These are phyloP conservation scores for Phytopythium vexans DNA, from an alignment of 352 stramenopile species.

Conservation along the genomic window DNA sequence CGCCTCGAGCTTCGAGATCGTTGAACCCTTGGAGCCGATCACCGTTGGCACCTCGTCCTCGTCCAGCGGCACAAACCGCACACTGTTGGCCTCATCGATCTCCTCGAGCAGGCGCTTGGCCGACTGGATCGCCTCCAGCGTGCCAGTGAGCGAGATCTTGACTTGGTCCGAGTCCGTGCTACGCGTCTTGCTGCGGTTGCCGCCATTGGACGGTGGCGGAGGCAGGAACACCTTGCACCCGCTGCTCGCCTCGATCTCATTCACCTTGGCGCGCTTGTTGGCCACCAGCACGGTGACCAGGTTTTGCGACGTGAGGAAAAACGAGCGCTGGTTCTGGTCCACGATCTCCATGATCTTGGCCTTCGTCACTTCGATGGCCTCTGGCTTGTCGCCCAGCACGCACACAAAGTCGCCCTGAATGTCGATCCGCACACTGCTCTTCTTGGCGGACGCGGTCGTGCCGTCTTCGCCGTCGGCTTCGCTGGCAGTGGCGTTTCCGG, in stretches of 20 bases:
- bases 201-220: slow-evolving; percentile 17
- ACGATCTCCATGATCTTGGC: slow-evolving; percentile 61
- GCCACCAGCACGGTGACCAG: slow-evolving; percentile 59
- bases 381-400: slow-evolving; percentile 52
- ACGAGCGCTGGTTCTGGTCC: slow-evolving; percentile 66
- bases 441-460: background rate
- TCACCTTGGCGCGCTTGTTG: slow-evolving; percentile 76
- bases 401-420: slow-evolving; percentile 64
- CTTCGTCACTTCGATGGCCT: slow-evolving; percentile 46
- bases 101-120: slow-evolving; percentile 57
- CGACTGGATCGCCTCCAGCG: slow-evolving; percentile 52
- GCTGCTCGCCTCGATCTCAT: slow-evolving; percentile 56
- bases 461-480: background rate
- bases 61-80: slow-evolving; percentile 68
- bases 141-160: slow-evolving; percentile 66
- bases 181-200: slow-evolving; percentile 3
- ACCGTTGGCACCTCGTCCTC: slow-evolving; percentile 72
- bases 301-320: slow-evolving; percentile 61
- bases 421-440: slow-evolving; percentile 49
- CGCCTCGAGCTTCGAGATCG: slow-evolving; percentile 63
- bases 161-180: slow-evolving; percentile 38
- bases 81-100: slow-evolving; percentile 57
- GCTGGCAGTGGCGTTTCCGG: slow-evolving; percentile 23
- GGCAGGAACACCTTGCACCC: slow-evolving; percentile 60
- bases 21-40: slow-evolving; percentile 80